Percentiles rank a stretch among this genome's conserved stretches.
phyloP scores from a whole-genome alignment of 768 basidiomycete genomes.

The Lactarius hengduanensis region DNA sequence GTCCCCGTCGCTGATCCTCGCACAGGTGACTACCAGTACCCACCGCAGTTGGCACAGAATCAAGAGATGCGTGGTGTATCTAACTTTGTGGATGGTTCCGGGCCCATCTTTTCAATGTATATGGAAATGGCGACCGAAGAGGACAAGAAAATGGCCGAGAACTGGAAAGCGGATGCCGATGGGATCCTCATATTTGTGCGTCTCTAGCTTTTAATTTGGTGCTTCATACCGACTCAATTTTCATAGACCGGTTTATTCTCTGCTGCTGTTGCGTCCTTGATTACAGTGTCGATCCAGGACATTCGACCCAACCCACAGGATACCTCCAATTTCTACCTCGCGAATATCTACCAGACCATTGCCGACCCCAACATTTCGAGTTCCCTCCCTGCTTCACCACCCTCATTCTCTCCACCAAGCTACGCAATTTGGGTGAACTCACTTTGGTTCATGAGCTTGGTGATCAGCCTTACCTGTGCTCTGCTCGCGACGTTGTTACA shows the following conservation, averaged over 20 bases:
- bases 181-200: not conserved
- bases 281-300: not conserved
- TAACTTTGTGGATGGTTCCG: not conserved
- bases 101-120: not conserved
- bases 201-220: not conserved
- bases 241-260: not conserved
- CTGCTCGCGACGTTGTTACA: no score
- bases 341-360: fast-evolving
- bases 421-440: not conserved
- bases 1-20: no score
- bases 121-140: not conserved
- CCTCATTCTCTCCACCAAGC: not conserved
- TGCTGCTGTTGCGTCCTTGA: not conserved
- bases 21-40: not conserved
- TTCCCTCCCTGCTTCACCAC: not conserved
- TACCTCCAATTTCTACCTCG: not conserved
- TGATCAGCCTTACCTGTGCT: not conserved
- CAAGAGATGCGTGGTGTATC: not conserved
- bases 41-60: not conserved
- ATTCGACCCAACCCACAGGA: not conserved
- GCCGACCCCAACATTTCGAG: not conserved
- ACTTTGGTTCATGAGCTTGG: not conserved
- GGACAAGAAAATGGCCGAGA: not conserved
- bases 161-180: not conserved
- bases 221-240: no score